A percentile compares a stretch with the other conserved stretches of the same genome.
phyloP scores from a whole-genome alignment of 805 yeast genomes.

The Wickerhamomyces subpelliculosus region DNA sequence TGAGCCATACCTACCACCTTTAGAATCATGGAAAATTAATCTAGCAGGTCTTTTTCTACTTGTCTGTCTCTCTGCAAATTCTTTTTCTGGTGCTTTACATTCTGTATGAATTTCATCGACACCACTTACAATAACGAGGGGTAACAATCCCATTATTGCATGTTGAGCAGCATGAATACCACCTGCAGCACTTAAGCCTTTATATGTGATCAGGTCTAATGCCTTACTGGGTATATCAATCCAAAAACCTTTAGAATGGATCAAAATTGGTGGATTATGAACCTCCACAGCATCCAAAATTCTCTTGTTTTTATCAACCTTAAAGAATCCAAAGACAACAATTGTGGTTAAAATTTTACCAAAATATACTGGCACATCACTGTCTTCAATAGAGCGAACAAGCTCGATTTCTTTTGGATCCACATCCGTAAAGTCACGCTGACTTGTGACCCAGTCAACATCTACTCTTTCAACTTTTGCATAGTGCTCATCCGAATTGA shows the following conservation, averaged over 20 bases:
- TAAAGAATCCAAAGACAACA: conserved; percentile 88
- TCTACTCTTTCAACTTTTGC: conserved; percentile 85
- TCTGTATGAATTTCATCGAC: conserved; percentile 81
- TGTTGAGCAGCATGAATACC: conserved; percentile 98
- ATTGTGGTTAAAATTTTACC: conserved; percentile 72
- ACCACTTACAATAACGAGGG: conserved; percentile 65
- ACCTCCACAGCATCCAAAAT: conserved; percentile 94
- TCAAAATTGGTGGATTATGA: conserved; percentile 71
- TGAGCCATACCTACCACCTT: conserved; percentile 74
- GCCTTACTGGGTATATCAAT: conserved; percentile 73
- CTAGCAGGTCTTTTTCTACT: conserved; percentile 79
- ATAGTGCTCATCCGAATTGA: conserved; percentile 67
- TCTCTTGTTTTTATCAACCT: conserved; percentile 65
- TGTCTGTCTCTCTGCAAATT: conserved; percentile 72
- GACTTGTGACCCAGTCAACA: conserved; percentile 91
- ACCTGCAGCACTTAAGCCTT: conserved; percentile 68
- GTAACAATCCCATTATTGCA: conserved; percentile 73
- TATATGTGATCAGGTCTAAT: conserved; percentile 47
- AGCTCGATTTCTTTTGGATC: conserved; percentile 75
- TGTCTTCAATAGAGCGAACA: conserved; percentile 44
- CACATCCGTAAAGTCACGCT: conserved; percentile 88
- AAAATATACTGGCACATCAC: conserved; percentile 58
- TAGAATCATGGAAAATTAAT: conserved; percentile 73
- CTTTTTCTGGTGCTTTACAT: conserved; percentile 97
- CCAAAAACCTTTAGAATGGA: conserved; percentile 82